Conservation (phyloP, 2,329 filamentous ascomycete genomes). For the Amphichorda felina region DNA sequence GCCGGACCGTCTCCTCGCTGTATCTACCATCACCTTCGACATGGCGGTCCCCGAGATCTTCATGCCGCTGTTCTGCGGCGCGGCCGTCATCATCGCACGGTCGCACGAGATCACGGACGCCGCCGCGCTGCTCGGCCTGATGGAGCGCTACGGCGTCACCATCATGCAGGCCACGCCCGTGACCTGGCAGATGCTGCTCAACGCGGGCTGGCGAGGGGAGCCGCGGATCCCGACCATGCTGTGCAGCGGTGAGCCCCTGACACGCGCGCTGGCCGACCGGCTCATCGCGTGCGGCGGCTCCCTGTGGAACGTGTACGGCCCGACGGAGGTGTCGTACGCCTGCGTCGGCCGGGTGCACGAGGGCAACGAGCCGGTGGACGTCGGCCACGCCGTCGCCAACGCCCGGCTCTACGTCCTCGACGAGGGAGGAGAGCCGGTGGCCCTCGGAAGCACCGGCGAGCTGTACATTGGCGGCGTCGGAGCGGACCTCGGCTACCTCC, state of each 20-base stretch:
- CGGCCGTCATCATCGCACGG: constrained; percentile 7
- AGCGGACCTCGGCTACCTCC: constrained; percentile 10
- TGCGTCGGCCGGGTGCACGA: constrained; percentile 11
- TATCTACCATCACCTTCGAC: constrained; percentile 9
- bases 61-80: constrained; percentile 7
- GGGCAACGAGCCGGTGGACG: constrained; percentile 7
- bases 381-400: constrained; percentile 10
- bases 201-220: constrained; percentile 6
- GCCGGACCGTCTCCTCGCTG: constrained; percentile 7
- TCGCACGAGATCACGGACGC: constrained; percentile 5
- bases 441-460: constrained; percentile 21
- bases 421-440: constrained; percentile 16
- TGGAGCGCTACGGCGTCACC: constrained; percentile 6
- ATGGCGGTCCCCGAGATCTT: constrained; percentile 8
- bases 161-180: constrained; percentile 9
- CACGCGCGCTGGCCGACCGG: constrained; percentile 5
- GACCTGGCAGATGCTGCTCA: constrained; percentile 9
- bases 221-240: constrained; percentile 6
- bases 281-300: constrained; percentile 5
- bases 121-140: constrained; percentile 4
- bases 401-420: constrained; percentile 27
- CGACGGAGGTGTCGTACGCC: constrained; percentile 12
- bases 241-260: constrained; percentile 6
- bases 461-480: constrained; percentile 18
- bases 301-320: constrained; percentile 16